phyloP scores from a whole-genome alignment of 2,329 filamentous ascomycete genomes.

The Aureobasidium namibiae region DNA sequence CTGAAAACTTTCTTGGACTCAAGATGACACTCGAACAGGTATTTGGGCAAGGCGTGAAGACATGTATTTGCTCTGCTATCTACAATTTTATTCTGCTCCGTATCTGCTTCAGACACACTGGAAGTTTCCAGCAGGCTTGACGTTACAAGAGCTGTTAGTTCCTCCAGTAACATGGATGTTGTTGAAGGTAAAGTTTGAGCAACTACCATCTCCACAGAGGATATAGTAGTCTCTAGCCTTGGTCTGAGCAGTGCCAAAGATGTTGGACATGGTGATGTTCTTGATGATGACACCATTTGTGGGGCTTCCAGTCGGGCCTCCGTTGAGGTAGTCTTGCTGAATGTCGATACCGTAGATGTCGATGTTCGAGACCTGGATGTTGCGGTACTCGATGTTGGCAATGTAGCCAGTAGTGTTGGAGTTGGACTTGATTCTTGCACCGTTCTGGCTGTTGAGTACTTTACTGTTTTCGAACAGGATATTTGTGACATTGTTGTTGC shows the following conservation, averaged over 20 bases:
- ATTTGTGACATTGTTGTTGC: conserved; percentile 28
- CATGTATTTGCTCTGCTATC: too few relatives aligned
- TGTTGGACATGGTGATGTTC: conserved; percentile 31
- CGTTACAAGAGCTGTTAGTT: conserved; percentile 11
- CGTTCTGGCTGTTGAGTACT: conserved; percentile 26
- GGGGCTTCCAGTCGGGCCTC: conserved; percentile 31
- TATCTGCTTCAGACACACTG: not conserved
- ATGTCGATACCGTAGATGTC: conserved; percentile 44
- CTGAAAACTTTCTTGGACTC: too few relatives aligned
- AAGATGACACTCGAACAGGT: too few relatives aligned
- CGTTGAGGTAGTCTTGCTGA: conserved; percentile 47
- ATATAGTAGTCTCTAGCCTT: conserved; percentile 31
- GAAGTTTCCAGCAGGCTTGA: conserved; percentile 13
- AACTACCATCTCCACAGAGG: conserved; percentile 34
- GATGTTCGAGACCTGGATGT: conserved; percentile 39
- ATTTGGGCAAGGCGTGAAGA: too few relatives aligned
- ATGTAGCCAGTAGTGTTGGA: conserved; percentile 32
- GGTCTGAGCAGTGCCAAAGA: conserved; percentile 34
- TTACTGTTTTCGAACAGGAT: conserved; percentile 25
- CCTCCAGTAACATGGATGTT: conserved; percentile 31
- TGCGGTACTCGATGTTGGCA: conserved; percentile 35
- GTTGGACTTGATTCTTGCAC: conserved; percentile 34
- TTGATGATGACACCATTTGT: conserved; percentile 42
- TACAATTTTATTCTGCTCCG: too few relatives aligned
- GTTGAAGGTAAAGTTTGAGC: conserved; percentile 29